Evolutionary conservation across 2,329 filamentous ascomycete genomes (phyloP).

Genomic region (Trichoderma brevicompactum): DNA sequence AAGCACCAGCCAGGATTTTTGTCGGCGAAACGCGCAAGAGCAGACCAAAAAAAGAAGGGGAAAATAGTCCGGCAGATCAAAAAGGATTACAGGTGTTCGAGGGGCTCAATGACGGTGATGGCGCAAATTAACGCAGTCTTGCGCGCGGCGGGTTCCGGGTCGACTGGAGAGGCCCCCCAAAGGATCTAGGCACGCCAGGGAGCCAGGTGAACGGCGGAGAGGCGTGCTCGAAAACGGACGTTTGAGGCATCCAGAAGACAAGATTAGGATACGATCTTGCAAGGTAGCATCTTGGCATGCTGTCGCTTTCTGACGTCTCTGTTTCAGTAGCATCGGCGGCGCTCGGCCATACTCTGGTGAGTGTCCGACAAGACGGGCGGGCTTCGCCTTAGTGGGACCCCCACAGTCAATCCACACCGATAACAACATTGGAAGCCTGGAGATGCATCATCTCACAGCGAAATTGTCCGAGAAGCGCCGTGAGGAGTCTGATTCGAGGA

Average conservation of each 20-base stretch:
- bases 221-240: not conserved
- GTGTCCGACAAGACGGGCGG: conserved; percentile 38
- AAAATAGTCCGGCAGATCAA: not conserved
- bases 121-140: conserved; percentile 14
- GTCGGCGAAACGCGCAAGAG: not conserved
- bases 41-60: not conserved
- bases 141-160: not conserved
- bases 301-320: conserved; percentile 32
- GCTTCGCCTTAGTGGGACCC: conserved; percentile 40
- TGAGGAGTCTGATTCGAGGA: conserved; percentile 26
- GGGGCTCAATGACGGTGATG: not conserved
- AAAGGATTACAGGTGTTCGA: not conserved
- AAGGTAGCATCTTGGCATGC: conserved; percentile 29
- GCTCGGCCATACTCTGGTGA: conserved; percentile 46
- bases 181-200: conserved; percentile 4
- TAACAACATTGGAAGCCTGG: conserved; percentile 28
- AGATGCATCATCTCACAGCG: conserved; percentile 31
- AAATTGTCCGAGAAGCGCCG: conserved; percentile 37
- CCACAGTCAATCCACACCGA: conserved; percentile 38
- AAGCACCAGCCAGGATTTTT: not conserved
- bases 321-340: conserved; percentile 44
- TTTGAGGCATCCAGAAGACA: conserved; percentile 22
- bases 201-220: conserved; percentile 5
- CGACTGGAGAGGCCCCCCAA: not conserved
- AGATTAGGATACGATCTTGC: conserved; percentile 24